Evolutionary conservation across 176 grass and related monocot species (phyloP).

Genomic region (Pontederia crassipes): DNA sequence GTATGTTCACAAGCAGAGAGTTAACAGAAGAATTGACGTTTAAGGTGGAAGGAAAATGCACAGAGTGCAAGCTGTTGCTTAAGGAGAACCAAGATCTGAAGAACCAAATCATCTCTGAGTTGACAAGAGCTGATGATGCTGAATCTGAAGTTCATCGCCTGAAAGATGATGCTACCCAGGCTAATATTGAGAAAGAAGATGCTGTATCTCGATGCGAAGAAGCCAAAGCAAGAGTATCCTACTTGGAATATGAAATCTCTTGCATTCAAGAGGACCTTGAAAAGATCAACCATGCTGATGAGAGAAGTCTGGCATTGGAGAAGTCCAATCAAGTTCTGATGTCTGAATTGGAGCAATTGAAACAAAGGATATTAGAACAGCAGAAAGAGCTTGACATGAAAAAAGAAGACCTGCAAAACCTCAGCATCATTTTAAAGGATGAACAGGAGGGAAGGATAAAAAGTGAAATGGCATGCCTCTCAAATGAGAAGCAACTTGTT

Average conservation of each 20-base stretch:
- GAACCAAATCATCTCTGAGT: conserved; percentile 42
- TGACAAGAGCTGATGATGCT: conserved; percentile 32
- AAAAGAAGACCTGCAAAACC: too few relatives aligned
- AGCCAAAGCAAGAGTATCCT: conserved; percentile 45
- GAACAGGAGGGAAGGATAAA: too few relatives aligned
- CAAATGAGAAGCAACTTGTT: too few relatives aligned
- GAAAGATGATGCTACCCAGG: conserved; percentile 44
- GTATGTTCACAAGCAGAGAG: not conserved
- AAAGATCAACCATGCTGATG: conserved; percentile 47
- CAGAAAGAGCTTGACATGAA: too few relatives aligned
- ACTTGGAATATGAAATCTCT: conserved; percentile 59
- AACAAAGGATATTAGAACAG: too few relatives aligned
- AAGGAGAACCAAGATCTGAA: conserved; percentile 89
- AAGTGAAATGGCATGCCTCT: too few relatives aligned
- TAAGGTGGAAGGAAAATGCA: not conserved
- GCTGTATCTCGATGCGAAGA: conserved; percentile 47
- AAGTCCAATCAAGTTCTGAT: too few relatives aligned
- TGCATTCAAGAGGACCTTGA: conserved; percentile 68
- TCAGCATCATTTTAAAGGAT: too few relatives aligned
- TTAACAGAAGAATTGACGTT: not conserved
- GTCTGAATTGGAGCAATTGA: too few relatives aligned
- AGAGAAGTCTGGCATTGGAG: conserved; percentile 13
- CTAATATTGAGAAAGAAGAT: conserved; percentile 56
- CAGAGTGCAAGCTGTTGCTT: conserved; percentile 55
- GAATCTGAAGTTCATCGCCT: conserved; percentile 44